Base-by-base conservation (phyloP, 2,329 filamentous ascomycete genomes). In the Paraphaeosphaeria minitans region DNA sequence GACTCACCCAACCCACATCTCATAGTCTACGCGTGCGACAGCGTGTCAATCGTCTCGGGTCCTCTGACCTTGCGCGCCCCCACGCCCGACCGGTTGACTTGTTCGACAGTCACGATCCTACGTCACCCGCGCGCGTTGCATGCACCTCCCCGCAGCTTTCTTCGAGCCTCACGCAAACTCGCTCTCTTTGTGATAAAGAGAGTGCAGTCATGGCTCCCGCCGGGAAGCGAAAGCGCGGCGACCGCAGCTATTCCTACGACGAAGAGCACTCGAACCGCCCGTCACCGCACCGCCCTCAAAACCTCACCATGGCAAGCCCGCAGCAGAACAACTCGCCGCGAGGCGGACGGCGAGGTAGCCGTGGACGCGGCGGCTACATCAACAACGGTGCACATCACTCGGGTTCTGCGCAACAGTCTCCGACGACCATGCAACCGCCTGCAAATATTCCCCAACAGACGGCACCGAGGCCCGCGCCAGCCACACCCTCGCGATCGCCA, bases 211-310 rank as follows among this genome's bases (percentile, higher is more conserved):
- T 86, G 84, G 78, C 82, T 73, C 82, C 81, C 64, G 75, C 75
- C 63, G 77, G 78, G 55, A 88, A 88, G 79, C 80, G 85, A 62
- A 87, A 87, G 79, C 79, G 82, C 58, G 74, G 77, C 35, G 81
- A 83, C 48, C 76, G 79, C 61, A 76, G 72, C 48, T 77, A 75
- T 58, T 77, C 80, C 14, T 73, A 81, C 52, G 80, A 83, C 45
- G 69, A 72, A 53, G 74, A 81, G 56, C 69, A 66, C 50, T 65
- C 72, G 19, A 68, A 61, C 58, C 72, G 82, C 56, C 80, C 80
- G 41, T 84, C 82, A 57, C 82, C 82, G 19, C 81, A 84, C 68
- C 79, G 80, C 49, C 82, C 82, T 16, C 79, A 82, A 64, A 78
- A 78, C 59, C 67, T 82, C 56, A 70, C 80, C 65, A 79, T 87